These are phyloP conservation scores for Nemania bipapillata DNA, from an alignment of 2,329 filamentous ascomycete species.

Conservation along the genomic window DNA sequence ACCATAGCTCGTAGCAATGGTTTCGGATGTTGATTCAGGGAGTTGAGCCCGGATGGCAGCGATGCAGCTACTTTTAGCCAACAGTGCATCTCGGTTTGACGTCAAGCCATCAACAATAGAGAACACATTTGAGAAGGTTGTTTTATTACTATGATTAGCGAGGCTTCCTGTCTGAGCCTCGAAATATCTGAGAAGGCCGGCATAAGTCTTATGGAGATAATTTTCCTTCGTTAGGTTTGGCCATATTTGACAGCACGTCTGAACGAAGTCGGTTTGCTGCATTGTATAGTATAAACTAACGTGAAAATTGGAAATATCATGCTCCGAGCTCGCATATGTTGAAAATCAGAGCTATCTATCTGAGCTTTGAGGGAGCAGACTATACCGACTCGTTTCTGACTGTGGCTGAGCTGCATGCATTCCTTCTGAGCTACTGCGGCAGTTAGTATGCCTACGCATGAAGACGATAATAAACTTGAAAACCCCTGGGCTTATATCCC, in stretches of 20 bases:
- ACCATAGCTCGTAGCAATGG: neutral
- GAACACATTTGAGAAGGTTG: neutral
- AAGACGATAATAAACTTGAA: neutral
- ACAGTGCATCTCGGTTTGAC: slow-evolving; percentile 8
- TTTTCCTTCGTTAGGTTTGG: slow-evolving; percentile 29
- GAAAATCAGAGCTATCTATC: neutral
- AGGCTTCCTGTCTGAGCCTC: slow-evolving; percentile 4
- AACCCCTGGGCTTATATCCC: neutral
- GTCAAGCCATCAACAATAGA: slow-evolving; percentile 2
- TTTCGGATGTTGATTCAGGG: neutral
- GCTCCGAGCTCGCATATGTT: neutral
- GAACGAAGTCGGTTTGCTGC: slow-evolving; percentile 19
- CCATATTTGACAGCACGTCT: slow-evolving; percentile 29
- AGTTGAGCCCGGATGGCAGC: neutral
- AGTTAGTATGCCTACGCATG: neutral
- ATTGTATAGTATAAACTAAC: slow-evolving; percentile 1
- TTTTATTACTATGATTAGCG: neutral
- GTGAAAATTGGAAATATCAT: neutral
- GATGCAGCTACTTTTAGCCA: slow-evolving; percentile 10
- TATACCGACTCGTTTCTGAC: neutral
- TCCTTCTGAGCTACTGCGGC: neutral
- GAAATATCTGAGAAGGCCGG: slow-evolving; percentile 20
- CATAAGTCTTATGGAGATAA: slow-evolving; percentile 19
- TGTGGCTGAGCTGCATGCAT: slow-evolving; percentile 13
- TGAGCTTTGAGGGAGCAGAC: neutral